These are phyloP conservation scores for Hydrangea macrophylla DNA, from an alignment of 148 eudicot genomes.

Conservation along the genomic window DNA sequence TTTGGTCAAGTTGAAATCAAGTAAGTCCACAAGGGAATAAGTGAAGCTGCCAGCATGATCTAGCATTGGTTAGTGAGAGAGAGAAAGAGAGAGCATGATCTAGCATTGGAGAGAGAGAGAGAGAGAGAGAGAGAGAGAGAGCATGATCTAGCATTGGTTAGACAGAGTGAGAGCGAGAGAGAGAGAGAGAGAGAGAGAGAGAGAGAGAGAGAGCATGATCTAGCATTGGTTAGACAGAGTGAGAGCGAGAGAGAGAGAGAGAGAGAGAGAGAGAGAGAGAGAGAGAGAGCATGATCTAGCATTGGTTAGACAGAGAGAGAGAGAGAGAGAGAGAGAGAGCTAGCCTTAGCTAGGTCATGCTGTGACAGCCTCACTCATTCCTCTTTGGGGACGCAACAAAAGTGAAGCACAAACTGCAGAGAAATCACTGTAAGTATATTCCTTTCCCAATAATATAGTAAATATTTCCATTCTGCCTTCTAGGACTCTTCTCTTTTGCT, in stretches of 20 bases:
- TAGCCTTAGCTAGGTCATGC: constrained; percentile 72
- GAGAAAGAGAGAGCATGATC: constrained; percentile 42
- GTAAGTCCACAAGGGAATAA: constrained; percentile 44
- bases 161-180: too few species aligned
- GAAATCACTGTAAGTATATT: constrained; percentile 28
- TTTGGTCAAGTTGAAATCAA: neutral
- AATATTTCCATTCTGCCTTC: neutral
- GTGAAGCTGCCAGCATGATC: constrained; percentile 98
- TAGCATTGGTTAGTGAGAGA: constrained; percentile 39
- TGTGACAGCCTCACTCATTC: constrained; percentile 84
- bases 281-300: constrained; percentile 63
- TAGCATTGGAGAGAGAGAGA: constrained; percentile 38
- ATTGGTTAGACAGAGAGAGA: constrained; percentile 39
- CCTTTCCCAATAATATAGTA: neutral
- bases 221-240: constrained; percentile 51
- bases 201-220: constrained; percentile 51
- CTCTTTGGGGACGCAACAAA: constrained; percentile 28
- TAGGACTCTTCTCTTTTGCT: neutral
- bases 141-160: constrained; percentile 74
- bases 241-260: neutral
- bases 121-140: constrained; percentile 8
- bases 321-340: too few species aligned
- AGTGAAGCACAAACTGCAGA: neutral
- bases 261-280: neutral
- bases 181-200: too few species aligned